Evolutionary conservation across 2,329 filamentous ascomycete species (phyloP).

Genomic region (Sclerotinia glacialis): DNA sequence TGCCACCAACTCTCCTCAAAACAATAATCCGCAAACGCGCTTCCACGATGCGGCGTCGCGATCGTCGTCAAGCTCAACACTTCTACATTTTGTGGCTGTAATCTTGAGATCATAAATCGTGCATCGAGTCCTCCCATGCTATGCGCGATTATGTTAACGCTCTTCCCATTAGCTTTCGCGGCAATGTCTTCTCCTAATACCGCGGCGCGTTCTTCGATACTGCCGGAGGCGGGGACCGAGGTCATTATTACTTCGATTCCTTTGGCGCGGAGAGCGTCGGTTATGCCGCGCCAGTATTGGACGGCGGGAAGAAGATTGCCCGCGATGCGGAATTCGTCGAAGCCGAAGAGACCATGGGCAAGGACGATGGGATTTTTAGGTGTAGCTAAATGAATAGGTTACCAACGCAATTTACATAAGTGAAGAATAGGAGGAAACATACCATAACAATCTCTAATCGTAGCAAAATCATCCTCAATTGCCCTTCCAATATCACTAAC

Average conservation of each 20-base stretch:
- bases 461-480: slow-evolving; percentile 61
- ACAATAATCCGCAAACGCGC: slow-evolving; percentile 53
- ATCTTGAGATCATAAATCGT: slow-evolving; percentile 61
- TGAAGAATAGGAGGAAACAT: background rate
- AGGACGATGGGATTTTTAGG: slow-evolving; percentile 62
- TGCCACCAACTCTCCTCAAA: slow-evolving; percentile 49
- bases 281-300: slow-evolving; percentile 65
- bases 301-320: slow-evolving; percentile 52
- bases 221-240: slow-evolving; percentile 59
- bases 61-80: slow-evolving; percentile 44
- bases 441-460: slow-evolving; percentile 57
- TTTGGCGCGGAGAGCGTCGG: slow-evolving; percentile 53
- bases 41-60: slow-evolving; percentile 42
- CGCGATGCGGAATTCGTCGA: slow-evolving; percentile 54
- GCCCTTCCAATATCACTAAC: slow-evolving; percentile 48
- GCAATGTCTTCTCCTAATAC: slow-evolving; percentile 56
- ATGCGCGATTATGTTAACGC: slow-evolving; percentile 76
- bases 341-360: slow-evolving; percentile 63
- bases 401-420: background rate
- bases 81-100: slow-evolving; percentile 47
- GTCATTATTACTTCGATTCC: slow-evolving; percentile 57
- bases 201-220: slow-evolving; percentile 58
- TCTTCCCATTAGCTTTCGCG: slow-evolving; percentile 45
- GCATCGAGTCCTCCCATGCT: slow-evolving; percentile 65
- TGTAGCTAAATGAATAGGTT: slow-evolving; percentile 41